Evolutionary conservation across 2,329 filamentous ascomycete species (phyloP), one percentile per base, ranked within the genome.

Genomic region (Fusarium coffeatum): DNA sequence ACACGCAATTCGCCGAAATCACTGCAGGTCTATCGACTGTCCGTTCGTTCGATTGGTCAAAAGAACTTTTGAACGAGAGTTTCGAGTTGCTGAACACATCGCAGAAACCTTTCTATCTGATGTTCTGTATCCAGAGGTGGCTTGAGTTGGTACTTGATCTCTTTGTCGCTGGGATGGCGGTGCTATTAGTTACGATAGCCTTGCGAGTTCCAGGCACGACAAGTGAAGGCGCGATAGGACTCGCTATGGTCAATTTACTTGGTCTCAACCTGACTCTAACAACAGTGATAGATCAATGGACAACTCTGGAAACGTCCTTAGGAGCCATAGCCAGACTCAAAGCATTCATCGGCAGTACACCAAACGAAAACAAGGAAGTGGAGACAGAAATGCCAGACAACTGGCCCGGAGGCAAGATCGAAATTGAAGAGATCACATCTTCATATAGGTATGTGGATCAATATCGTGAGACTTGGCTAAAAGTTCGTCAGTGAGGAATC

Each of bases 1-100:
- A 84, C 68, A 83, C 84, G 1, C 83, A 87, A 43, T 87, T 87
- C 64, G 78, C 80, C 6, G 86, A 88, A 65, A 83, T 82, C 1
- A 72, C 86, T 0, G 76, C 78, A 7, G 86, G 85, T 0, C 64
- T 87, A 0, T 69, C 78, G 1, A 87, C 83, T 1, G 82, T 88
- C 42, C 83, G 85, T 11, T 82, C 86, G 0, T 87, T 86, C 56
- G 79, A 79, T 2, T 87, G 85, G 84, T 76, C 81, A 16, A 64
- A 69, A 10, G 74, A 75, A 2, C 79, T 81, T 47, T 68, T 79
- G 2, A 60, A 78, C 8, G 78, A 80, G 27, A 81, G 79, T 18
- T 76, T 77, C 9, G 58, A 63, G 2, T 72, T 81, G 4, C 66
- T 84, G 2, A 80, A 86, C 59, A 73, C 73, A 13, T 85, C 83